Base-by-base conservation (phyloP, 495 filamentous ascomycete genomes). In the Penicillium ucsense region DNA sequence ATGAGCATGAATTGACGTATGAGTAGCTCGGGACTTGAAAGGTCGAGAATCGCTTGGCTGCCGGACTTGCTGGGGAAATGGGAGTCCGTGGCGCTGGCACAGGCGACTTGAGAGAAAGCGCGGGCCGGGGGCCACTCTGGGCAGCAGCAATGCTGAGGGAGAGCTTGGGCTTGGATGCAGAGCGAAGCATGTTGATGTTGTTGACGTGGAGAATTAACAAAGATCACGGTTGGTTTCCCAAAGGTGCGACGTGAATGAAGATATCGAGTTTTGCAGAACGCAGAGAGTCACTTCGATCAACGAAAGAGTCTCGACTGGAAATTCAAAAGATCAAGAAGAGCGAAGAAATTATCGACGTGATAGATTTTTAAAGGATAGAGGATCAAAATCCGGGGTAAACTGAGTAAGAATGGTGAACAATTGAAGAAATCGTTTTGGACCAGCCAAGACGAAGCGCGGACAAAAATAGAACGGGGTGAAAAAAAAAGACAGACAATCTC, bases 1-100 rank as follows among this genome's bases (percentile, higher is more conserved):
- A 62, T 0, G 66, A 66, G 53, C 73, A 68, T 5, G 71, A 61
- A 51, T 76, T 74, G 47, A 52, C 60, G 55, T 76, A 76, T n/a
- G 54, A 51, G 50, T 69, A 72, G 33, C 55, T 53, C 8, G 71
- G 68, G 8, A 65, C 56, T 52, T 73, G 72, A 33, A 69, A 39
- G 5, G 65, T 60, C 5, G 68, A 69, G 47, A 74, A 73, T 32
- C 70, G 66, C 53, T 60, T 68, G 43, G 54, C 59, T 39, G 62
- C 64, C 4, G 73, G 73, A 35, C 69, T 73, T 31, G 63, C 60
- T 8, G 70, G 70, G 2, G 71, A 73, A 46, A 75, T 53, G 1
- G 75, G 71, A 32, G 73, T 72, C 12, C 73, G 68, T 40, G 70
- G 67, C 12, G 56, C 53, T 2, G 20, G 20, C 43, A 58, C 59